Evolutionary conservation across 306 rosid species (phyloP), one percentile per base, ranked within the genome.

Genomic region (Albizia julibrissin): DNA sequence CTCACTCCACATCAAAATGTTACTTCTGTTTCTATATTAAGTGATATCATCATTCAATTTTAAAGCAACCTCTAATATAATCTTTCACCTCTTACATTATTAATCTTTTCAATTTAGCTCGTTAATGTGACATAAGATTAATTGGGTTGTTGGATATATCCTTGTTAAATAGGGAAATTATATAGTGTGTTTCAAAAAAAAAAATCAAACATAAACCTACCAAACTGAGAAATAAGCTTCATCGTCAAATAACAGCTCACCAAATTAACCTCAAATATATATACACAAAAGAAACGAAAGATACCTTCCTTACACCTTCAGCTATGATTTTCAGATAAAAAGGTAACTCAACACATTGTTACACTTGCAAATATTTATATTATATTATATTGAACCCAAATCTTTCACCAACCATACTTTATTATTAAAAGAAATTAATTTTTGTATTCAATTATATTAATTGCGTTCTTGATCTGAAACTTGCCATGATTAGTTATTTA

Each of bases 221-320:
- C 39, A 5, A 64, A 40, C 26, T n/a, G 33, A 40, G 74, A 40
- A 69, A 40, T n/a, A 39, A 75, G 29, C 40, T 26, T 19, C 33
- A 5, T 22, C 79, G 22, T 75, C 52, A 34, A 7, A 75, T 37
- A 75, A 75, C 24, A 26, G 37, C 14, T 33, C 26, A 76, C 79
- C 69, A 39, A 62, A 47, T 47, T 49, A 19, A 24, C 31, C 72
- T 61, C 14, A 27, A 62, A 76, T 21, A 16, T 26, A 16, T 42
- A 24, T 6, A 22, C 26, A n/a, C 26, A n/a, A 58, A 22, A 9
- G 27, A 56, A 56, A 26, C 11, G 14, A 62, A 33, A 65, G 74
- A 46, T 46, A 16, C 81, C 81, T 77, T 65, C 56, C 81, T 77
- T 77, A 49, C 19, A n/a, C 73, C 34, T 64, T 64, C 81, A 31